These are phyloP conservation scores for Acer negundo DNA, from an alignment of 345 rosid genomes.

Conservation along the genomic window DNA sequence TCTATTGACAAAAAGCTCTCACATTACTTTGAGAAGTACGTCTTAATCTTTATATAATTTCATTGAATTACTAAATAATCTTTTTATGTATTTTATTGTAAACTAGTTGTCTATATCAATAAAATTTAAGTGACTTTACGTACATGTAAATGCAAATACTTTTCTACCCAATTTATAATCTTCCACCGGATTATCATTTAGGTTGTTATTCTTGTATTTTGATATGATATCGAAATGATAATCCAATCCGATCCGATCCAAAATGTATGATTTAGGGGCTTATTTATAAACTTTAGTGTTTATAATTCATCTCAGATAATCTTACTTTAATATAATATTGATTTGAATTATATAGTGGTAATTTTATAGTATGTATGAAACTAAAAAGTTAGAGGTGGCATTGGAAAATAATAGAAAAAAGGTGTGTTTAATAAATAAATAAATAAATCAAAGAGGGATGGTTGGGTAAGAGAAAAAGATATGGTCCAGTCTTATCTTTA, in stretches of 20 bases:
- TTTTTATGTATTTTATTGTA: not conserved
- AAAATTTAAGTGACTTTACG: not conserved
- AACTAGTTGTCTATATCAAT: not conserved
- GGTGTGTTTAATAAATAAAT: too few relatives aligned
- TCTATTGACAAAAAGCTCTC: not conserved
- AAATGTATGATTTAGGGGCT: not conserved
- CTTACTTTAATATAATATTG: too few relatives aligned
- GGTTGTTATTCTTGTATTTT: too few relatives aligned
- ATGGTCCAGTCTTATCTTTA: constrained; percentile 34
- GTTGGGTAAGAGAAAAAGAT: constrained; percentile 38
- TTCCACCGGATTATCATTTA: not conserved
- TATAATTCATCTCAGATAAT: too few relatives aligned
- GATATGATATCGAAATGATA: too few relatives aligned
- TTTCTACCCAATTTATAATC: not conserved
- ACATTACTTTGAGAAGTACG: not conserved
- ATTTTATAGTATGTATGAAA: not conserved
- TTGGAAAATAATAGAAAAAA: not conserved
- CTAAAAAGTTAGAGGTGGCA: not conserved
- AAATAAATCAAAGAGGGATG: not conserved
- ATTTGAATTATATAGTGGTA: not conserved
- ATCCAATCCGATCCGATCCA: not conserved
- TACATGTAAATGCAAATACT: not conserved
- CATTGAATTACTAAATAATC: too few relatives aligned
- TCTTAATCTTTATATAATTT: too few relatives aligned
- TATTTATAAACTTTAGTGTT: not conserved